A percentile compares a stretch with the other conserved stretches of the same genome.
Conservation (phyloP, 2,329 filamentous ascomycete species). For the Fusarium sp. region DNA sequence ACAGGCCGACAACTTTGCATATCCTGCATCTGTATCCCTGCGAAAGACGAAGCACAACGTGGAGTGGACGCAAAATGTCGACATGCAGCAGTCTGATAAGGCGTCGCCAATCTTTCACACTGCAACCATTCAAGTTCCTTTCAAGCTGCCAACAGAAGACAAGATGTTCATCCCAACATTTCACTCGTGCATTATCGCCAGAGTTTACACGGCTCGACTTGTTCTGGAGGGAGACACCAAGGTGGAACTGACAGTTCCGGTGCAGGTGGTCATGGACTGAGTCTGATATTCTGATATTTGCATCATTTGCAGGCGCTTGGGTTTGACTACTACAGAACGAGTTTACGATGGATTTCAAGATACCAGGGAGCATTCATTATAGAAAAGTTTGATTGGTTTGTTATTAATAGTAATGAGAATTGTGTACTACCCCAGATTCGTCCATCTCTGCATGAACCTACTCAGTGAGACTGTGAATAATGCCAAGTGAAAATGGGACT, state of each 20-base stretch:
- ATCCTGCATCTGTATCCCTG: slow-evolving; percentile 17
- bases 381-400: slow-evolving; percentile 6
- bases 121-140: slow-evolving; percentile 25
- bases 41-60: slow-evolving; percentile 5
- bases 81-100: slow-evolving; percentile 7
- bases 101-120: slow-evolving; percentile 30
- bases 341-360: slow-evolving; percentile 22
- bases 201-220: slow-evolving; percentile 26
- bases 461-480: background rate
- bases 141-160: slow-evolving; percentile 13
- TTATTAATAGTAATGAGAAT: slow-evolving; percentile 30
- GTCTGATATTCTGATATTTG: background rate
- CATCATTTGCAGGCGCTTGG: background rate
- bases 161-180: slow-evolving; percentile 35
- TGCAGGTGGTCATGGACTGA: slow-evolving; percentile 30
- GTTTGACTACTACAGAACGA: background rate
- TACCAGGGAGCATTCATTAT: slow-evolving; percentile 26
- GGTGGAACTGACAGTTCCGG: slow-evolving; percentile 27
- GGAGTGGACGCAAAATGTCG: slow-evolving; percentile 31
- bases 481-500: background rate
- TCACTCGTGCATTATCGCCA: slow-evolving; percentile 23
- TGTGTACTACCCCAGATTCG: background rate
- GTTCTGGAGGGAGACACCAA: slow-evolving; percentile 31
- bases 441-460: background rate
- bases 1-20: slow-evolving; percentile 21